Base-by-base conservation (phyloP, 1,284 basidiomycete genomes). In the Bjerkandera adusta region DNA sequence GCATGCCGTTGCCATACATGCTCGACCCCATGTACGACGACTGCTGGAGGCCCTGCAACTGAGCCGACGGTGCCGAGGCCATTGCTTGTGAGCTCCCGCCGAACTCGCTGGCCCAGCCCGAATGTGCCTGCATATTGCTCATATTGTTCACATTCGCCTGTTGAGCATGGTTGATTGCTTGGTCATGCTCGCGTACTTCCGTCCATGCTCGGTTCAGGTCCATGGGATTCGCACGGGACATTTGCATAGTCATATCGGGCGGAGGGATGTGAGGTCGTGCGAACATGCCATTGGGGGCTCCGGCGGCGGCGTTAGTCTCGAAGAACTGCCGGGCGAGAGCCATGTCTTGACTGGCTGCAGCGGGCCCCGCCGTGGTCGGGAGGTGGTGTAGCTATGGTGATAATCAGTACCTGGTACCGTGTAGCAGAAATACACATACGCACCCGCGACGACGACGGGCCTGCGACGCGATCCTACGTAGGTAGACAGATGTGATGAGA, bases 281-380 rank as follows among this genome's bases (percentile, higher is more conserved):
- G 43, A 64, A 60, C 38, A 64, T 51, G 24, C 66, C 39, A 34
- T 16, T 16, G 64, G 55, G 12, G 60, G 57, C 56, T n/a, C 59
- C 59, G 11, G 11, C 26, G 44, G 65, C 66, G 15, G 62, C 56
- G 45, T 68, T 69, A 20, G 67, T 67, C 47, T 84, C 77, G 58
- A 91, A 91, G 65, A 91, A 91, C 51, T 87, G 85, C 32, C 83
- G 80, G 21, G 88, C 88, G 56, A 88, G 76, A n/a, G 79, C 75
- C 39, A 81, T 62, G 63, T 91, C 88, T 43, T 80, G 81, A 57
- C 81, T 77, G 46, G 71, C 76, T 18, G 77, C 70, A 41, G 69
- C 69, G 20, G 65, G 57, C 16, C 71, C 58, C 0, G 76, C 67
- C 13, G 77, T 73, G 20, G 75, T 74, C 0, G 88, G 85, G 18